phyloP scores from a whole-genome alignment of 2,329 filamentous ascomycete species.

The Penicillium sp. region DNA sequence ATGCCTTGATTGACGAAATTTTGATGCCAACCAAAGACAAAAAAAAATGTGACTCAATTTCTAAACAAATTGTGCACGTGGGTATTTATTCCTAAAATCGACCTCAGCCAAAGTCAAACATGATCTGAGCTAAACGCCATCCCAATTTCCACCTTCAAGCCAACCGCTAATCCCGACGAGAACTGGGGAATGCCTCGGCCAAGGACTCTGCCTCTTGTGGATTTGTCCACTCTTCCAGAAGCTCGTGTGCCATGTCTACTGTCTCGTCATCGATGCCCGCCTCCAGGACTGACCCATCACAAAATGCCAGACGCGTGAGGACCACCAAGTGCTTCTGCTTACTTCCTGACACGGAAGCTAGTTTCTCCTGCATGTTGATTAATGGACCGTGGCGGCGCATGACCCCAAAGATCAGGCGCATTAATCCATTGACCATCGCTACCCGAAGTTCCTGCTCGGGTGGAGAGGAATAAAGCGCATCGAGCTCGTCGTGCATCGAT shows the following conservation, averaged over 20 bases:
- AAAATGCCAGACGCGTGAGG: slow-evolving; percentile 78
- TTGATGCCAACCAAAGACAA: too few species aligned
- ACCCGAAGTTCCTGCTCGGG: slow-evolving; percentile 44
- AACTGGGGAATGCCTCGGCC: slow-evolving; percentile 41
- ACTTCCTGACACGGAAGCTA: slow-evolving; percentile 63
- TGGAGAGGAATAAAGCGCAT: slow-evolving; percentile 50
- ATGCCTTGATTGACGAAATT: too few species aligned
- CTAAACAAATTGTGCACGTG: not conserved
- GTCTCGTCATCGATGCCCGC: slow-evolving; percentile 69
- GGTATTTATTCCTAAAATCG: too few species aligned
- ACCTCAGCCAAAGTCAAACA: slow-evolving; percentile 2
- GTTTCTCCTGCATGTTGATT: slow-evolving; percentile 65
- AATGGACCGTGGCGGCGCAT: slow-evolving; percentile 55
- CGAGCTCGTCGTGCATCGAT: slow-evolving; percentile 67
- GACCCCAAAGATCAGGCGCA: slow-evolving; percentile 57
- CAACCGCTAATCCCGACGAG: slow-evolving; percentile 20
- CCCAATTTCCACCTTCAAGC: not conserved
- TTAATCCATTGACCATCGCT: slow-evolving; percentile 53
- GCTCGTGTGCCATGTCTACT: slow-evolving; percentile 70
- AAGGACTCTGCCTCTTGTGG: slow-evolving; percentile 68
- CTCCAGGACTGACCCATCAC: slow-evolving; percentile 72
- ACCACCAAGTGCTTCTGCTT: slow-evolving; percentile 76
- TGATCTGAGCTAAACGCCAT: not conserved
- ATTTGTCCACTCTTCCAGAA: slow-evolving; percentile 74
- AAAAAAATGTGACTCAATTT: not conserved